A percentile compares a stretch with the other conserved stretches of the same genome.
phyloP scores from a whole-genome alignment of 208 protist species.

The Paratrypanosoma confusum region DNA sequence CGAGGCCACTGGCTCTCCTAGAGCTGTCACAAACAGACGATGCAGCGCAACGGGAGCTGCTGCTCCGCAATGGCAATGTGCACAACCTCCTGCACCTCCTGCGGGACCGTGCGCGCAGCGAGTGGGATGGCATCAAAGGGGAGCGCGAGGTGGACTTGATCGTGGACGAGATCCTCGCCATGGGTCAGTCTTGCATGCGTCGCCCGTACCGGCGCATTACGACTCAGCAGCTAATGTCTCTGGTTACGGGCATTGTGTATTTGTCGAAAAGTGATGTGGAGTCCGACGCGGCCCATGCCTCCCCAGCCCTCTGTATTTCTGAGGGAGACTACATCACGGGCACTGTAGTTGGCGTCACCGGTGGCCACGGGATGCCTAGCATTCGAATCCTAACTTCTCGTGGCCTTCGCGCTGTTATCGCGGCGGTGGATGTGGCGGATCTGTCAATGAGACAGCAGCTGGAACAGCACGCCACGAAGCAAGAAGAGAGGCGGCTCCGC shows the following conservation, averaged over 20 bases:
- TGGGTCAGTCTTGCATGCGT: constrained; percentile 38
- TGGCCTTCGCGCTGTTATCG: constrained; percentile 51
- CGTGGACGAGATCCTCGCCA: constrained; percentile 18
- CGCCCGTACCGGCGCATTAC: constrained; percentile 67
- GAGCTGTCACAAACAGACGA: no score
- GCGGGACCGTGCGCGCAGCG: background rate
- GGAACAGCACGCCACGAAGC: constrained; percentile 25
- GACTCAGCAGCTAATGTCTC: constrained; percentile 47
- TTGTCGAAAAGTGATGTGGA: constrained; percentile 17
- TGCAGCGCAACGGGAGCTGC: constrained; percentile 48
- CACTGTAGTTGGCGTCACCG: constrained; percentile 37
- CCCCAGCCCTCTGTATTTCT: constrained; percentile 25
- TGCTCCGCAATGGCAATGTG: constrained; percentile 11
- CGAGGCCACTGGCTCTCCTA: no score
- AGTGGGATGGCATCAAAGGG: constrained; percentile 17
- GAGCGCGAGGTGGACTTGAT: constrained; percentile 56
- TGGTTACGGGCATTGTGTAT: constrained; percentile 54
- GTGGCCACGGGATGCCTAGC: constrained; percentile 18
- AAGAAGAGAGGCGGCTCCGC: constrained; percentile 15
- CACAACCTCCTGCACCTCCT: constrained; percentile 7
- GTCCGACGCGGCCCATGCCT: background rate
- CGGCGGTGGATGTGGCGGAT: constrained; percentile 40
- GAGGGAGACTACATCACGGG: constrained; percentile 63
- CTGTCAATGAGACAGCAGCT: constrained; percentile 39
- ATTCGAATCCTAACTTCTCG: constrained; percentile 56